A percentile compares a stretch with the other conserved stretches of the same genome.
phyloP scores from a whole-genome alignment of 1,284 basidiomycete species.

The Afroboletus lepidellus region DNA sequence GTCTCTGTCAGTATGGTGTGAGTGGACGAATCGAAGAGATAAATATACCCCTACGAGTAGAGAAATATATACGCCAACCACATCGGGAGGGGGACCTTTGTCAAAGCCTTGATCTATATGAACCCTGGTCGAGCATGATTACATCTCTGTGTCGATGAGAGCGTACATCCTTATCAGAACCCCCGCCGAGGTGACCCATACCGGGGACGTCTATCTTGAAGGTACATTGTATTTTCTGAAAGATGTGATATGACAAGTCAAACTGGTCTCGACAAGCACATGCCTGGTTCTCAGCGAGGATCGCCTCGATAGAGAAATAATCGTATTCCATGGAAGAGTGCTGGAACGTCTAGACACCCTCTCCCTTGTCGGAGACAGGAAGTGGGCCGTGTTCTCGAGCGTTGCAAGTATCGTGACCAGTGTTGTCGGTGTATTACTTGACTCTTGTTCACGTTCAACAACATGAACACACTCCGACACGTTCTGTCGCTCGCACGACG shows the following conservation, averaged over 20 bases:
- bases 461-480: conserved; percentile 27
- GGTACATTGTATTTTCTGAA: conserved; percentile 84
- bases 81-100: conserved; percentile 78
- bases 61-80: conserved; percentile 86
- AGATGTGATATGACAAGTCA: background rate
- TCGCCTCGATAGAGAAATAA: conserved; percentile 86
- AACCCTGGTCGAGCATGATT: conserved; percentile 8
- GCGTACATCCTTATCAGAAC: conserved; percentile 75
- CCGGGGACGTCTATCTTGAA: conserved; percentile 84
- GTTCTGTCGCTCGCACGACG: conserved; percentile 14
- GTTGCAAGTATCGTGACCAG: too few species aligned
- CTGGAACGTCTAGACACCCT: too few species aligned
- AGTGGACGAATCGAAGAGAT: background rate
- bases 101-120: conserved; percentile 60
- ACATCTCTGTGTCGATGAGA: conserved; percentile 8
- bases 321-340: conserved; percentile 68
- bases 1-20: conserved; percentile 43
- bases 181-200: conserved; percentile 85
- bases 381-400: too few species aligned
- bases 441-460: conserved; percentile 3
- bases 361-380: too few species aligned
- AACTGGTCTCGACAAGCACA: conserved; percentile 6
- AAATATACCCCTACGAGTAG: conserved; percentile 59
- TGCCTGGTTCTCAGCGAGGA: conserved; percentile 88
- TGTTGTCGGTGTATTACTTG: too few species aligned